Conservation (phyloP, 2,329 filamentous ascomycete species). For the Tolypocladium album region DNA sequence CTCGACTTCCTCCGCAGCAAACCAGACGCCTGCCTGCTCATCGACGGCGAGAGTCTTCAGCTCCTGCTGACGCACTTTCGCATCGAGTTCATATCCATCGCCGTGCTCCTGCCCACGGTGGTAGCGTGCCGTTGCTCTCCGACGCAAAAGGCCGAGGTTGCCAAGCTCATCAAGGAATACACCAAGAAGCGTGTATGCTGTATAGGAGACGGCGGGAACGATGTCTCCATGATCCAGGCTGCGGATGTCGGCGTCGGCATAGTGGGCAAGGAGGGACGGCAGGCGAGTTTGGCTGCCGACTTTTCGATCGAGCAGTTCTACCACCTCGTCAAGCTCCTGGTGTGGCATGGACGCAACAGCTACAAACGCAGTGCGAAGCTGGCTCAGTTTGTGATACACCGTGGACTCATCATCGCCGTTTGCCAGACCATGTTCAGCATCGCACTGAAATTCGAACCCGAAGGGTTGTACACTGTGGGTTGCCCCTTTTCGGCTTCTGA, state of each 20-base stretch:
- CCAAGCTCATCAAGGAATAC: conserved; percentile 76
- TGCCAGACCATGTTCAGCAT: conserved; percentile 98
- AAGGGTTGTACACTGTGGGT: conserved; percentile 71
- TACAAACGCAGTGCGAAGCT: conserved; percentile 96
- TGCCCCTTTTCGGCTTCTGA: neutral
- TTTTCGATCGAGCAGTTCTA: conserved; percentile 95
- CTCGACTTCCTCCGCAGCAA: conserved; percentile 84
- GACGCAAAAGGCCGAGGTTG: conserved; percentile 92
- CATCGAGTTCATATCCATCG: conserved; percentile 75
- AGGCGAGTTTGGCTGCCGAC: conserved; percentile 89
- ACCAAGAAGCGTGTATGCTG: conserved; percentile 95
- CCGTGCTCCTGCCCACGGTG: conserved; percentile 80
- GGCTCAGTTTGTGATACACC: conserved; percentile 95
- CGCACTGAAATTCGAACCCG: conserved; percentile 82
- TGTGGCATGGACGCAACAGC: conserved; percentile 96
- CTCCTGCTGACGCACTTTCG: conserved; percentile 77
- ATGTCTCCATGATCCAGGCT: conserved; percentile 98
- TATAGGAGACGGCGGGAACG: conserved; percentile 96
- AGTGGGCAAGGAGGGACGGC: conserved; percentile 92
- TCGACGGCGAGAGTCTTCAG: conserved; percentile 84
- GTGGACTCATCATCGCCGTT: conserved; percentile 87
- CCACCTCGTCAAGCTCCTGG: conserved; percentile 90
- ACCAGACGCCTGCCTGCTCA: conserved; percentile 76
- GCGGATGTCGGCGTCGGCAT: conserved; percentile 97
- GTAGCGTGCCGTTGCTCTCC: conserved; percentile 95